Evolutionary conservation across 2,329 filamentous ascomycete species (phyloP).

Genomic region (Zelopaecilomyces penicillatus): DNA sequence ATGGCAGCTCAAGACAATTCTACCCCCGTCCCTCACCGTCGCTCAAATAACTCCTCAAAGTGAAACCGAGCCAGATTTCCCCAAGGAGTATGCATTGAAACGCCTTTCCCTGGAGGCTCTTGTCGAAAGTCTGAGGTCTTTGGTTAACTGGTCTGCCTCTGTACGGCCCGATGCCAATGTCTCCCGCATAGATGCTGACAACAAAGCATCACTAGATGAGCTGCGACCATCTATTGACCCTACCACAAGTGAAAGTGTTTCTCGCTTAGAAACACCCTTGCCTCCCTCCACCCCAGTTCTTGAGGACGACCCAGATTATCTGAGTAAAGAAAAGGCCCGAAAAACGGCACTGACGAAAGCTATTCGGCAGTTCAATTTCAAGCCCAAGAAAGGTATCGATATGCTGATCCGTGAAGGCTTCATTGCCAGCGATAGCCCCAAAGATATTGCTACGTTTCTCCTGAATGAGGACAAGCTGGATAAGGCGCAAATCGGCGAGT

Average conservation of each 20-base stretch:
- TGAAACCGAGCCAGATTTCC: constrained; percentile 62
- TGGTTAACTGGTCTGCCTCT: constrained; percentile 81
- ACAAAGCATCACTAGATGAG: constrained; percentile 37
- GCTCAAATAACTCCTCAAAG: constrained; percentile 57
- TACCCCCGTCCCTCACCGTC: constrained; percentile 80
- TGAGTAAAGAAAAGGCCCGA: constrained; percentile 90
- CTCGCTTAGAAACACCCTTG: constrained; percentile 50
- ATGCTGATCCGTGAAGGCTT: constrained; percentile 76
- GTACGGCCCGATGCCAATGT: constrained; percentile 47
- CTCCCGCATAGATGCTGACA: constrained; percentile 23
- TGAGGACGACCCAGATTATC: constrained; percentile 85
- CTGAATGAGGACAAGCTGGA: constrained; percentile 74
- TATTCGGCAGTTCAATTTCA: constrained; percentile 92
- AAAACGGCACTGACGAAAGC: constrained; percentile 90
- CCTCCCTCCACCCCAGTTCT: constrained; percentile 58
- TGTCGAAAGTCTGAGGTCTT: constrained; percentile 77
- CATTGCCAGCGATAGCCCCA: constrained; percentile 67
- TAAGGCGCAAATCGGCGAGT: constrained; percentile 90
- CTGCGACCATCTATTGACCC: constrained; percentile 62
- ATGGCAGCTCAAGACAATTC: constrained; percentile 77
- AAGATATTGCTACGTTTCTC: constrained; percentile 79
- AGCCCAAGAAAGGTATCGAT: constrained; percentile 90
- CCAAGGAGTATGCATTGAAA: constrained; percentile 86
- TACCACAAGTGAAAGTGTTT: constrained; percentile 49
- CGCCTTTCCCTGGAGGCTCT: constrained; percentile 80